Conservation (phyloP, 192 early-diverging fungal genomes). For the Mortierella claussenii region DNA sequence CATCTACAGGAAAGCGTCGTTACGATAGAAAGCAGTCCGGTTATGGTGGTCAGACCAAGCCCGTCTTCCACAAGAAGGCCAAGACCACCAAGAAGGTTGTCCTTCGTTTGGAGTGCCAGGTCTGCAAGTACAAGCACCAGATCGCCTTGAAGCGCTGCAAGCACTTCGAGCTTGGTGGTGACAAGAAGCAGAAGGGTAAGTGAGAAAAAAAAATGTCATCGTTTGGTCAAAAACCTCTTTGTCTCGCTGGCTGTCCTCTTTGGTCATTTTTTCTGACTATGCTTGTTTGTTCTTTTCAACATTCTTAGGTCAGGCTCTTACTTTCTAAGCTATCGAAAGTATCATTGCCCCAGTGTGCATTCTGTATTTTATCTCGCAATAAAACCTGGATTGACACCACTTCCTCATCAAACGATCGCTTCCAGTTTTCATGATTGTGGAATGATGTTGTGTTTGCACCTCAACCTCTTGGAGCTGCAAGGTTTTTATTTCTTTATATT, state of each 20-base stretch:
- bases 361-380: slow-evolving; percentile 53
- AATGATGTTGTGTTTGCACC: too few relatives aligned
- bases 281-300: not conserved
- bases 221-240: too few relatives aligned
- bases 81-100: slow-evolving; percentile 99
- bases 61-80: slow-evolving; percentile 99
- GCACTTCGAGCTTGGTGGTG: slow-evolving; percentile 99
- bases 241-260: not conserved
- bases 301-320: slow-evolving; percentile 45
- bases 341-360: slow-evolving; percentile 44
- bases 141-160: slow-evolving; percentile 98
- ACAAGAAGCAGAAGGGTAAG: slow-evolving; percentile 90
- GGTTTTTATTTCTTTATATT: too few relatives aligned
- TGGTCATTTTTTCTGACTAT: not conserved
- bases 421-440: too few relatives aligned
- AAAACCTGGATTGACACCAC: slow-evolving; percentile 52
- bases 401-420: slow-evolving; percentile 1
- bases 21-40: slow-evolving; percentile 99
- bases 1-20: slow-evolving; percentile 77
- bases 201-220: too few relatives aligned
- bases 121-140: slow-evolving; percentile 99
- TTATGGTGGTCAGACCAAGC: slow-evolving; percentile 99
- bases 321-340: slow-evolving; percentile 49
- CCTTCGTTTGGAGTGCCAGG: slow-evolving; percentile 97
- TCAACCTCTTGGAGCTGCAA: too few relatives aligned